Base-by-base conservation (phyloP, 495 filamentous ascomycete species). In the Xylaria scruposa region DNA sequence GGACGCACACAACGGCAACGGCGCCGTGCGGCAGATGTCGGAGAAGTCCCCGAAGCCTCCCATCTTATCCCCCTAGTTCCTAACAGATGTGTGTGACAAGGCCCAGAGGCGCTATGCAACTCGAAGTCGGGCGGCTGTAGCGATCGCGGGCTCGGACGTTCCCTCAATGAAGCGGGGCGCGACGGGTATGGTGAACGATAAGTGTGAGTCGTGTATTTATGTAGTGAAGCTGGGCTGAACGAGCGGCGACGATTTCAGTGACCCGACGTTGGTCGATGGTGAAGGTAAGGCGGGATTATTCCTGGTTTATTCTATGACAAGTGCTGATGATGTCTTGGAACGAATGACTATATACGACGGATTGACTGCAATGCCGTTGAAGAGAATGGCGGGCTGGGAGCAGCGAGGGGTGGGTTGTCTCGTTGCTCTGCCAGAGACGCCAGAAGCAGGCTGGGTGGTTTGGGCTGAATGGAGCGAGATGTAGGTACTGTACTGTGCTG, bases 1-100 rank as follows among this genome's bases (percentile, higher is more conserved):
- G 53, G 97, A 87, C 40, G 93, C 87, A 82, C 96, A 99, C 77
- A 98, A 80, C 61, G 96, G 96, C 76, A 99, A 83, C 56, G 93
- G 87, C 74, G 92, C 90, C 82, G 93, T 94, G 70, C 87, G 86
- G 86, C 96, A 99, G 85, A 98, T 94, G 72, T 86, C 85, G 64
- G 90, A 85, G 81, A 98, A 97, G 81, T 95, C 91, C 60, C 95
- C 95, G 82, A 97, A 97, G 74, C 72, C 78, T 46, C 90, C 93
- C 94, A 97, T 98, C 71, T 71, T 76, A 74, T 59, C 67, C 47
- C 59, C 60, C 40, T 8, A 0, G 47, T 51, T 21, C n/a, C 58
- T 8, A 51, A 38, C 15, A n/a, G 59, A 38, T 17, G 47, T 21
- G 38, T 17, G 33, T 49, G 54, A 46, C 47, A 31, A 53, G 59